Percentiles rank a stretch among this genome's conserved stretches.
Conservation (phyloP, 179 eudicot genomes). For the Silene coronaria region DNA sequence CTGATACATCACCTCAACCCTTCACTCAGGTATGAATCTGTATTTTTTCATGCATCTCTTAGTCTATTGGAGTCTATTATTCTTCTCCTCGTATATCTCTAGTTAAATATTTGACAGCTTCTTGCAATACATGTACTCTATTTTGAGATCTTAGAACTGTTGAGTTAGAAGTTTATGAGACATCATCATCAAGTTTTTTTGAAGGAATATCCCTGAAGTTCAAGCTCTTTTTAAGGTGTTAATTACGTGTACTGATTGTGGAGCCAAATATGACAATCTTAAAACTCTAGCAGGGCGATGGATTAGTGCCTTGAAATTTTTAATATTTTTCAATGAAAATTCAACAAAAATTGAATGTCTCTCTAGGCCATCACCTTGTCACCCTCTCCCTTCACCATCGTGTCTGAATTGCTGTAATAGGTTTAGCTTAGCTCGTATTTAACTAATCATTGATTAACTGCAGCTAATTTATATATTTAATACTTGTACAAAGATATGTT, state of each 20-base stretch:
- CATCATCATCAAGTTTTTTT: background rate
- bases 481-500: background rate
- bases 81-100: background rate
- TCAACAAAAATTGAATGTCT: background rate
- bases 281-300: background rate
- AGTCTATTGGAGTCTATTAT: background rate
- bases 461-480: background rate
- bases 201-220: no score
- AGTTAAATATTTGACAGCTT: background rate
- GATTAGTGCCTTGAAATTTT: background rate
- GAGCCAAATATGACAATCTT: background rate
- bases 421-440: background rate
- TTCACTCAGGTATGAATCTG: constrained; percentile 47
- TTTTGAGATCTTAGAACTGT: background rate
- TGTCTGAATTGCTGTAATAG: background rate
- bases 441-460: background rate
- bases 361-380: background rate
- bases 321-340: no score
- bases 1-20: constrained; percentile 32
- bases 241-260: background rate
- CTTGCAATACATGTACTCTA: background rate
- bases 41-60: background rate
- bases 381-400: background rate
- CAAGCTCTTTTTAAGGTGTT: background rate
- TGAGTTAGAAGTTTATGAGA: background rate